Evolutionary conservation across 495 filamentous ascomycete species (phyloP), one percentile per base, ranked within the genome.

Genomic region (Aspergillus panamensis): DNA sequence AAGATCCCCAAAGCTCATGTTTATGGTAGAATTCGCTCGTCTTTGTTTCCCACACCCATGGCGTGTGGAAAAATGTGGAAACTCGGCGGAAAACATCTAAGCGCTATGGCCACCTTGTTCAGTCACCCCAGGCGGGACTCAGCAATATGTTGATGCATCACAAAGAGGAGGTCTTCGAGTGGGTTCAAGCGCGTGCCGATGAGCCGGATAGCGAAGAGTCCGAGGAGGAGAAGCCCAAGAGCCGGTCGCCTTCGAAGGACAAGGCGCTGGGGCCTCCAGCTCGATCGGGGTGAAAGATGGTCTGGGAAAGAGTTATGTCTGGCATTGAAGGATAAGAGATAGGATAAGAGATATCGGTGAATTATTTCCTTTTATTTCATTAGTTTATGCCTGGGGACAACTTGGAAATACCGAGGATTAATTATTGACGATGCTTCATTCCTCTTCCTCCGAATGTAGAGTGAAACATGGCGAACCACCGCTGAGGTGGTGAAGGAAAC

Each of bases 21-120:
- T 20, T 8, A 25, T 29, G 37, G 42, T 25, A 85, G 64, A 82
- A 89, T 68, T 89, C 87, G 0, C 74, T 82, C 2, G 85, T 95
- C 55, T 92, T 87, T 62, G 89, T 96, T 21, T 77, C 84, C 0
- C 73, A 77, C 25, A 74, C 83, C 44, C 92, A 96, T 62, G 80
- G 82, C 8, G 84, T 88, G 58, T 96, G 90, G 90, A 71, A 67
- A 14, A 78, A 81, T 57, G 60, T 69, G 16, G 79, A 83, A 1
- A 61, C 77, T 10, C 71, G 67, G 0, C 78, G 82, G 53, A 86
- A 85, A 63, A 80, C 86, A 13, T 80, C 79, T 16, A 90, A 88
- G 70, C 80, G 87, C 3, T 90, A 89, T 57, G 88, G 88, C 0
- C 77, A 72, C 0, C 80, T 91, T 8, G 65, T 82, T 32, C 74